Evolutionary conservation across 257 asterid species (phyloP).

Genomic region (Paraleonurus japonicus): DNA sequence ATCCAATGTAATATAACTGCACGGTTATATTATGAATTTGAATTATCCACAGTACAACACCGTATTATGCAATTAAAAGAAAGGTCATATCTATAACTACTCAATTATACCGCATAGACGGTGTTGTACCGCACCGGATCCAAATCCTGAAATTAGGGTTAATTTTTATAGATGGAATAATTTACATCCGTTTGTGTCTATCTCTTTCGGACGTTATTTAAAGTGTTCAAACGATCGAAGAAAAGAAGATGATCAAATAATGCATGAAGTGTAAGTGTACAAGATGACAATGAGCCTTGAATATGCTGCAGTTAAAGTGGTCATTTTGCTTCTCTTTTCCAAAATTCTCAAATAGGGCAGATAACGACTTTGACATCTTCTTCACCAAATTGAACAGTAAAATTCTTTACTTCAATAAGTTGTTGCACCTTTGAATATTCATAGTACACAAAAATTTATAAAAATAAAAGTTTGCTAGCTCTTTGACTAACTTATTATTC

Average conservation of each 20-base stretch:
- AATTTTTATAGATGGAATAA: too few relatives aligned
- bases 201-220: neutral
- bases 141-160: too few relatives aligned
- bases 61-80: too few relatives aligned
- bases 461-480: neutral
- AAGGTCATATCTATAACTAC: too few relatives aligned
- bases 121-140: too few relatives aligned
- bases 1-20: too few relatives aligned
- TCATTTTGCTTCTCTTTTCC: conserved; percentile 27
- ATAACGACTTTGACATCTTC: conserved; percentile 22
- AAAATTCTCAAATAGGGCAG: conserved; percentile 30
- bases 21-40: too few relatives aligned
- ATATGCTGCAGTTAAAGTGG: conserved; percentile 30
- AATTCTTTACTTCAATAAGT: conserved; percentile 22
- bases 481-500: conserved; percentile 9
- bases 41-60: too few relatives aligned
- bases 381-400: conserved; percentile 20
- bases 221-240: neutral
- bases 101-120: too few relatives aligned
- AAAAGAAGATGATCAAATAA: conserved; percentile 20
- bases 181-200: too few relatives aligned
- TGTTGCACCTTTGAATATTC: conserved; percentile 25
- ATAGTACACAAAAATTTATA: neutral
- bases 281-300: conserved; percentile 30
- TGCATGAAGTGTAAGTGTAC: conserved; percentile 22